Evolutionary conservation across 495 filamentous ascomycete genomes (phyloP).

Genomic region (Peziza echinospora): DNA sequence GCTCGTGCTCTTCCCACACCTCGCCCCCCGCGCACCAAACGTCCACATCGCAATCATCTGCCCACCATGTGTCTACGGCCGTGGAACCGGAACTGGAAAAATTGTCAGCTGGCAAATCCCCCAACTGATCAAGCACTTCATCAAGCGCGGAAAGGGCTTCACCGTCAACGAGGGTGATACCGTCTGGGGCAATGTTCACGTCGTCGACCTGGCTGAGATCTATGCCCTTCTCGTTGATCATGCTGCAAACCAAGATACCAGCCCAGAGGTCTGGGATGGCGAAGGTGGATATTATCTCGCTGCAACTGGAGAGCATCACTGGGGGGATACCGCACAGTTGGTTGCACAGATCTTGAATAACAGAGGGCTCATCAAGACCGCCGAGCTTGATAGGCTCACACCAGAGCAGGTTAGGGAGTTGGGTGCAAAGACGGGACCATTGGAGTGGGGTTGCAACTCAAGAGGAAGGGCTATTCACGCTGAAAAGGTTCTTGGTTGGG

Average conservation of each 20-base stretch:
- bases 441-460: conserved; percentile 8
- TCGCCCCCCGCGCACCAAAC: conserved; percentile 19
- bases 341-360: conserved; percentile 32
- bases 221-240: conserved; percentile 8
- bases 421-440: conserved; percentile 1
- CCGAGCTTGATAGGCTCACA: conserved; percentile 22
- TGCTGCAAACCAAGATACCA: conserved; percentile 19
- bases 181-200: conserved; percentile 8
- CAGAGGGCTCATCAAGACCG: conserved; percentile 30
- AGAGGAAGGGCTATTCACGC: conserved; percentile 5
- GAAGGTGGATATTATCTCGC: conserved; percentile 39
- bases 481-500: conserved; percentile 2
- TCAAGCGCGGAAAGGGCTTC: conserved; percentile 6
- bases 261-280: conserved; percentile 35
- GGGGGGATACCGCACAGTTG: conserved; percentile 32
- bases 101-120: conserved; percentile 10
- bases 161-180: conserved; percentile 7
- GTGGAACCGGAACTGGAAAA: conserved; percentile 8
- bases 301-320: conserved; percentile 39
- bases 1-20: conserved; percentile 29
- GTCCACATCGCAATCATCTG: conserved; percentile 37
- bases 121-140: conserved; percentile 6
- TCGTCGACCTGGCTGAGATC: conserved; percentile 7
- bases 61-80: conserved; percentile 9
- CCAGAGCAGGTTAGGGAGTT: conserved; percentile 7